Conservation (phyloP, 805 yeast genomes). For the Candida sithepensis region DNA sequence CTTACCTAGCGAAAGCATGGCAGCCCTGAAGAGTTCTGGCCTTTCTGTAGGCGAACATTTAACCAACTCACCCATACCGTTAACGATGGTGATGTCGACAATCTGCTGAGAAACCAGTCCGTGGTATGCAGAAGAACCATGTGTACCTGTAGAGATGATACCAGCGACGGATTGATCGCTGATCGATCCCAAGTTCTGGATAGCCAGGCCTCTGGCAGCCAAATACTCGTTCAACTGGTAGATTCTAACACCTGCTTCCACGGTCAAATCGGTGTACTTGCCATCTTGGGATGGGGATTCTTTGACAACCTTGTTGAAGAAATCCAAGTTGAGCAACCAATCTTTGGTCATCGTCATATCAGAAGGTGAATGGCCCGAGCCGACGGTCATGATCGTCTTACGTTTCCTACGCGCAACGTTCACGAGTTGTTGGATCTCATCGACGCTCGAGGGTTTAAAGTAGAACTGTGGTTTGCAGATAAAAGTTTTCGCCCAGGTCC, state of each 20-base stretch:
- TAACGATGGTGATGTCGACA: slow-evolving; percentile 71
- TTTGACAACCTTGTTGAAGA: slow-evolving; percentile 49
- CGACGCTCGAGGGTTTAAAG: slow-evolving; percentile 71
- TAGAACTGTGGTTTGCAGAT: slow-evolving; percentile 69
- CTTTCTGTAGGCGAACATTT: slow-evolving; percentile 64
- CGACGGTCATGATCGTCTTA: slow-evolving; percentile 77
- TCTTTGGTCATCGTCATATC: slow-evolving; percentile 82
- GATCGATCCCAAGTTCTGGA: slow-evolving; percentile 91
- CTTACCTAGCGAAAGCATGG: slow-evolving; percentile 82
- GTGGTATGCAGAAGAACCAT: slow-evolving; percentile 91
- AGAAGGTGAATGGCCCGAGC: slow-evolving; percentile 95
- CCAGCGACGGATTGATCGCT: slow-evolving; percentile 94
- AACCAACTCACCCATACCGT: slow-evolving; percentile 70
- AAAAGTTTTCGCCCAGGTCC: slow-evolving; percentile 92
- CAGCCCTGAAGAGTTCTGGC: slow-evolving; percentile 71
- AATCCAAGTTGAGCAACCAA: slow-evolving; percentile 86
- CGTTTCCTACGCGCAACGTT: slow-evolving; percentile 53
- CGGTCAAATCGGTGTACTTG: slow-evolving; percentile 80
- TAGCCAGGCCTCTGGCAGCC: slow-evolving; percentile 62
- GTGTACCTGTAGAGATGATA: slow-evolving; percentile 94
- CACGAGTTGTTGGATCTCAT: slow-evolving; percentile 67
- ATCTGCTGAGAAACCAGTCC: slow-evolving; percentile 87
- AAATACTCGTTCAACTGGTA: slow-evolving; percentile 68
- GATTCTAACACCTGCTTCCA: slow-evolving; percentile 89
- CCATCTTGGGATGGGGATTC: slow-evolving; percentile 50